Conservation (phyloP, 2,329 filamentous ascomycete species). For the Ceratocystis alfenasii region DNA sequence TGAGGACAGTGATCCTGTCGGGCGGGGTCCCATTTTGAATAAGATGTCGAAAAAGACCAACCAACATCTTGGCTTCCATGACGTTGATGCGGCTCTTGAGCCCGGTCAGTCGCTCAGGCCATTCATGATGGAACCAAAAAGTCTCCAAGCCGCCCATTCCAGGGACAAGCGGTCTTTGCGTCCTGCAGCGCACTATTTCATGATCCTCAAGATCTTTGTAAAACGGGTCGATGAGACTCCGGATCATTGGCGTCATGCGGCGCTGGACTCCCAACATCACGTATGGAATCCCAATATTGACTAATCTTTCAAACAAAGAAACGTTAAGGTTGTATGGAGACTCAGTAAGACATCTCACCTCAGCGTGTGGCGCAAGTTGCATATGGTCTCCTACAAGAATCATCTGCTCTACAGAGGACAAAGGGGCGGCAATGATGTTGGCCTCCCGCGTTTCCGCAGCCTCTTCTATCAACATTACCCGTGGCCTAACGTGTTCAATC, state of each 20-base stretch:
- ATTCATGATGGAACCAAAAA: conserved; percentile 41
- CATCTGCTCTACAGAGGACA: conserved; percentile 41
- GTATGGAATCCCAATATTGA: conserved; percentile 53
- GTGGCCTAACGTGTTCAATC: conserved; percentile 53
- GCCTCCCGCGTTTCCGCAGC: conserved; percentile 65
- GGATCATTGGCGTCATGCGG: conserved; percentile 39
- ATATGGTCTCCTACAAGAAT: conserved; percentile 64
- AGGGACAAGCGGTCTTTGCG: conserved; percentile 32
- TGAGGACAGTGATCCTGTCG: conserved; percentile 62
- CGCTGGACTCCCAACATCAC: conserved; percentile 57
- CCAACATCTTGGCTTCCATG: conserved; percentile 64
- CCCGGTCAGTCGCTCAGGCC: conserved; percentile 51
- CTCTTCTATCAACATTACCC: conserved; percentile 64
- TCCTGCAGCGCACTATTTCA: conserved; percentile 29
- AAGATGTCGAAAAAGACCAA: conserved; percentile 60
- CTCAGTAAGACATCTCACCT: conserved; percentile 45
- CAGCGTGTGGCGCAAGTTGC: conserved; percentile 60
- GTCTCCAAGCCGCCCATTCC: conserved; percentile 33
- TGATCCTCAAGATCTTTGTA: conserved; percentile 39
- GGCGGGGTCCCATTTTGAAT: conserved; percentile 50
- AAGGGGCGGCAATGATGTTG: conserved; percentile 41
- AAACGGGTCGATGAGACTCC: conserved; percentile 36
- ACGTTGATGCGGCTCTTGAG: conserved; percentile 57
- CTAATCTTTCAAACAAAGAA: conserved; percentile 68
- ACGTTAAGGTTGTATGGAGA: conserved; percentile 56